Percentiles rank a stretch among this genome's conserved stretches.
These are phyloP conservation scores for Endoconidiophora laricicola DNA, from an alignment of 2,329 filamentous ascomycete species.

Conservation along the genomic window DNA sequence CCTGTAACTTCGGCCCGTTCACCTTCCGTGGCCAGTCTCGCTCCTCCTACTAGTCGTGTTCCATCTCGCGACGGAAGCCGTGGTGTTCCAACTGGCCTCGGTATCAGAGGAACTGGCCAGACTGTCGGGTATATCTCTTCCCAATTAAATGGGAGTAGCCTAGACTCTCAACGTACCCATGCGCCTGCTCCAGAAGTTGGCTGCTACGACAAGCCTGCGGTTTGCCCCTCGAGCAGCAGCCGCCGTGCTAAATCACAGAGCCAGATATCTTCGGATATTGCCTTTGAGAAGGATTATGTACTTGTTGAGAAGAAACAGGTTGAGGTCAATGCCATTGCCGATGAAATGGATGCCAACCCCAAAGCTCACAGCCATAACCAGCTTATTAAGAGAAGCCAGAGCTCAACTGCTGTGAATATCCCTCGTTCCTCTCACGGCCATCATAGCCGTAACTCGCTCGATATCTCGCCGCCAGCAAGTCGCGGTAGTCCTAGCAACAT, in stretches of 20 bases:
- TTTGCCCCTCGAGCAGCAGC: not conserved
- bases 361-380: slow-evolving; percentile 34
- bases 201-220: not conserved
- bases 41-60: not conserved
- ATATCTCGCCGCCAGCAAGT: slow-evolving; percentile 6
- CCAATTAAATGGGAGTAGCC: not conserved
- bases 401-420: slow-evolving; percentile 46
- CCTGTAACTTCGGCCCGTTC: slow-evolving; percentile 11
- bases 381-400: slow-evolving; percentile 13
- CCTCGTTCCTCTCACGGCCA: slow-evolving; percentile 51
- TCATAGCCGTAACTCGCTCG: slow-evolving; percentile 8
- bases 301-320: slow-evolving; percentile 89
- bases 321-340: slow-evolving; percentile 91
- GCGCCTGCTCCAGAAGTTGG: slow-evolving; percentile 5
- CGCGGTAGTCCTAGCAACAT: slow-evolving; percentile 54
- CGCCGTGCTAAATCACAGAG: slow-evolving; percentile 1
- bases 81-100: slow-evolving; percentile 3
- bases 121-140: not conserved
- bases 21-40: not conserved
- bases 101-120: slow-evolving; percentile 1
- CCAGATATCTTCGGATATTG: slow-evolving; percentile 63
- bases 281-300: slow-evolving; percentile 87
- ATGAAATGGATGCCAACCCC: slow-evolving; percentile 78
- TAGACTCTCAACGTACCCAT: not conserved
- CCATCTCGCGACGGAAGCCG: slow-evolving; percentile 7